Percentiles rank a stretch among this genome's conserved stretches.
Conservation (phyloP, 345 rosid genomes). For the Citrus australasica region DNA sequence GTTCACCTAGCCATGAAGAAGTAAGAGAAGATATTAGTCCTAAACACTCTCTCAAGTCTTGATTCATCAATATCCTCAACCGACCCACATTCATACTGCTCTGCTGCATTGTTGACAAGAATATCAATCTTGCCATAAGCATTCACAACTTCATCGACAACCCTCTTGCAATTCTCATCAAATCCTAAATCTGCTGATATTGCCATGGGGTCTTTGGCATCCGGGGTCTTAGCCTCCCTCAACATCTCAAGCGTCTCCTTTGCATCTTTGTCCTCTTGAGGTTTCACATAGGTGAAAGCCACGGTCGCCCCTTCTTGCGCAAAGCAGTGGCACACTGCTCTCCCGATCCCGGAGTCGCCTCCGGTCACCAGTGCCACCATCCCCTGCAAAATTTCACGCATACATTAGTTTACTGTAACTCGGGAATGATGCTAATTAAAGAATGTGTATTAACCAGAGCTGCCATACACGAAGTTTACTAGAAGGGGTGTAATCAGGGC, state of each 20-base stretch:
- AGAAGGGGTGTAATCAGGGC: constrained; percentile 55
- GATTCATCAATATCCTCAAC: constrained; percentile 70
- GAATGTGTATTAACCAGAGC: neutral
- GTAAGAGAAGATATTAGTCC: constrained; percentile 66
- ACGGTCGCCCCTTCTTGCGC: constrained; percentile 67
- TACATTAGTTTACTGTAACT: no score
- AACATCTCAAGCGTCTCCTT: constrained; percentile 48
- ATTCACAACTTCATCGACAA: constrained; percentile 53
- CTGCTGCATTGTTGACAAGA: constrained; percentile 70
- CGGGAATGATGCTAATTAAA: no score
- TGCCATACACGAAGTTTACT: constrained; percentile 49
- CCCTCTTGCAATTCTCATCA: constrained; percentile 62
- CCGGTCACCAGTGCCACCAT: constrained; percentile 76
- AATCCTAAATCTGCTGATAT: constrained; percentile 60
- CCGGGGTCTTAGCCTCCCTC: constrained; percentile 37
- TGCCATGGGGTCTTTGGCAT: constrained; percentile 63
- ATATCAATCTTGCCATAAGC: constrained; percentile 63
- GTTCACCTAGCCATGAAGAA: constrained; percentile 50
- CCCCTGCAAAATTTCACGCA: constrained; percentile 31
- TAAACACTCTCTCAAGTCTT: constrained; percentile 64
- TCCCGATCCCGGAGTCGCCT: constrained; percentile 82
- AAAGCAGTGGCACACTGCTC: constrained; percentile 58
- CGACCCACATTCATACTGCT: constrained; percentile 44
- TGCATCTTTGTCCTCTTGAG: constrained; percentile 69
- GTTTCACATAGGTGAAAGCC: constrained; percentile 67